These are phyloP conservation scores for Evansstolkia leycettana DNA, from an alignment of 495 filamentous ascomycete genomes.

Conservation along the genomic window DNA sequence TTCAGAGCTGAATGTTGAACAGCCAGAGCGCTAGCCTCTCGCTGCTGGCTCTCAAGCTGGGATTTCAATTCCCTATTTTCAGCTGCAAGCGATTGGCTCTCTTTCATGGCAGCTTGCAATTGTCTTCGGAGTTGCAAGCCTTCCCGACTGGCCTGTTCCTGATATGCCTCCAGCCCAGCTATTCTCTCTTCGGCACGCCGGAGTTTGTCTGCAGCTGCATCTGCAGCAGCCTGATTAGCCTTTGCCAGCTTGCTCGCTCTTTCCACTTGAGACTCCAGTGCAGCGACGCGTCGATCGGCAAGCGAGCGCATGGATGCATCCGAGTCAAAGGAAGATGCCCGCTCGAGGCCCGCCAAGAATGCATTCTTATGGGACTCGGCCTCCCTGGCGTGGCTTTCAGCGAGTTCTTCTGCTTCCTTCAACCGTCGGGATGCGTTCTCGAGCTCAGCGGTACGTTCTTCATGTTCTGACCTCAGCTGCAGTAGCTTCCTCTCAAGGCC, in stretches of 20 bases:
- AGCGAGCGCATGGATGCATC: constrained; percentile 37
- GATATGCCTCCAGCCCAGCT: constrained; percentile 88
- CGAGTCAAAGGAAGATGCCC: constrained; percentile 31
- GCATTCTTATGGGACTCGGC: constrained; percentile 76
- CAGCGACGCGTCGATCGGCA: constrained; percentile 61
- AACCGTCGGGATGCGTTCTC: constrained; percentile 61
- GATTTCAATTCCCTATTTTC: constrained; percentile 68
- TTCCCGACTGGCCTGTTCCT: constrained; percentile 92
- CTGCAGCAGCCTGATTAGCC: constrained; percentile 83
- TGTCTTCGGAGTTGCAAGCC: constrained; percentile 79
- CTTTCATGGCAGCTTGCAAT: constrained; percentile 68
- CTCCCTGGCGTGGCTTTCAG: constrained; percentile 78
- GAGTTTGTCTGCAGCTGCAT: constrained; percentile 75
- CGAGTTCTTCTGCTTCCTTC: constrained; percentile 78
- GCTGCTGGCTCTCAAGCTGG: constrained; percentile 67
- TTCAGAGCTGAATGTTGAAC: constrained; percentile 90
- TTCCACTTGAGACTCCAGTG: constrained; percentile 69
- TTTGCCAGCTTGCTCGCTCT: constrained; percentile 67
- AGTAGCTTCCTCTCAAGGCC: constrained; percentile 65
- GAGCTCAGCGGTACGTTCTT: constrained; percentile 69
- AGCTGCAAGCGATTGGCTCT: constrained; percentile 62
- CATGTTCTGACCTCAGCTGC: constrained; percentile 74
- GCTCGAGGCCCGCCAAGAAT: constrained; percentile 72
- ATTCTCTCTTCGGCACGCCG: constrained; percentile 90
- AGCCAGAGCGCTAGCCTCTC: constrained; percentile 77